phyloP scores from a whole-genome alignment of 2,329 filamentous ascomycete species.

The Meredithiella fracta region DNA sequence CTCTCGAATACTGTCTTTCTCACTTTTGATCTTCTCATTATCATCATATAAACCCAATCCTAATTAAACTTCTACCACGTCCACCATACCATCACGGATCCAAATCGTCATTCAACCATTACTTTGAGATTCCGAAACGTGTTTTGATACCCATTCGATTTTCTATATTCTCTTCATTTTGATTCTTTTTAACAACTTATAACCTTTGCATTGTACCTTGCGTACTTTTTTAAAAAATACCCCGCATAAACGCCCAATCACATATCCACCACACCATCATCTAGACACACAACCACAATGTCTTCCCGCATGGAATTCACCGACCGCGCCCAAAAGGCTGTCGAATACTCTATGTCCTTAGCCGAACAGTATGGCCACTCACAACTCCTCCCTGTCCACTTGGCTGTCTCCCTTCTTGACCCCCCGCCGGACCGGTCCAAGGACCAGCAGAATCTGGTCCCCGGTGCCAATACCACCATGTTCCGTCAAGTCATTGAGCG shows the following conservation, averaged over 20 bases:
- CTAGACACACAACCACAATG: constrained; percentile 29
- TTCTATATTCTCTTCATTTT: not conserved
- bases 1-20: not conserved
- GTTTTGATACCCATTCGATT: constrained; percentile 2
- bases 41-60: not conserved
- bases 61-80: not conserved
- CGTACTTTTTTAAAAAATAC: not conserved
- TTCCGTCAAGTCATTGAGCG: constrained; percentile 90
- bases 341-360: constrained; percentile 74
- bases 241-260: too few species aligned
- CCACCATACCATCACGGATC: not conserved
- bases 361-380: constrained; percentile 83
- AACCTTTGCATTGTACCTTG: constrained; percentile 5
- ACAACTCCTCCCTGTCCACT: constrained; percentile 77
- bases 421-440: constrained; percentile 61
- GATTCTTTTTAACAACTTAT: not conserved
- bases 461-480: constrained; percentile 50
- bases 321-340: constrained; percentile 75
- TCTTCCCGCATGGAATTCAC: constrained; percentile 78
- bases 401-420: constrained; percentile 68
- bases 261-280: not conserved
- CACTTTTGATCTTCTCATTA: constrained; percentile 2
- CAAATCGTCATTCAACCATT: not conserved
- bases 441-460: constrained; percentile 63
- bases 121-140: not conserved